phyloP scores from a whole-genome alignment of 2,329 filamentous ascomycete species.

The Stenocarpella maydis region DNA sequence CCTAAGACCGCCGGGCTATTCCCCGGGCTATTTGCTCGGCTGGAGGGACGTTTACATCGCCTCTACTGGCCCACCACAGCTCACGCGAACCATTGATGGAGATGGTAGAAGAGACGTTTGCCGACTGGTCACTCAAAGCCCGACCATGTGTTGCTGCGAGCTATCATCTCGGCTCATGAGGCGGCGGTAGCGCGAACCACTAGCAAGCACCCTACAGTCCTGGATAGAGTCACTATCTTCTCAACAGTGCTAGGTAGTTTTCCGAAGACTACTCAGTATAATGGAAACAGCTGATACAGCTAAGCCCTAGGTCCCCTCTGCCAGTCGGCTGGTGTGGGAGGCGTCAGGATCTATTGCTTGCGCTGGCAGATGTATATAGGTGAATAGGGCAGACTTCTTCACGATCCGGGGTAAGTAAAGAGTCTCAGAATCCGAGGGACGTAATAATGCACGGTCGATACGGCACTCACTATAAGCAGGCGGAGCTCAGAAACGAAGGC shows the following conservation, averaged over 20 bases:
- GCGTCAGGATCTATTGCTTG: no score
- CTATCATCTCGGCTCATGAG: conserved; percentile 14
- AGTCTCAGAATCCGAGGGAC: background rate
- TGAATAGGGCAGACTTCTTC: no score
- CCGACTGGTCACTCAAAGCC: conserved; percentile 15
- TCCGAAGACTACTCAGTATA: background rate
- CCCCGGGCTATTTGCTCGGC: background rate
- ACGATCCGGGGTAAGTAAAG: background rate
- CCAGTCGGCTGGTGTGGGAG: background rate
- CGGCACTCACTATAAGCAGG: no score
- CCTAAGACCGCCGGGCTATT: no score
- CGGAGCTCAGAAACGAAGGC: background rate
- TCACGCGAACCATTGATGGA: background rate
- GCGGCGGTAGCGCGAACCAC: background rate
- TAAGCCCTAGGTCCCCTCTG: background rate
- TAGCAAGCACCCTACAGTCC: background rate
- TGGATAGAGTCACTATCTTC: conserved; percentile 2
- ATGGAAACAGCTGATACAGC: background rate
- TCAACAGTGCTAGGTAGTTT: background rate
- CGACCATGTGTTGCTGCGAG: conserved; percentile 4
- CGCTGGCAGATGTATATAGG: background rate
- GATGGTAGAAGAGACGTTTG: background rate
- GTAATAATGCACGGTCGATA: background rate
- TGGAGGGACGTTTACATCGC: background rate
- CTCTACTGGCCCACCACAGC: background rate